Evolutionary conservation across 257 asterid species (phyloP), one percentile per base, ranked within the genome.

Genomic region (Forsythia suspensa): DNA sequence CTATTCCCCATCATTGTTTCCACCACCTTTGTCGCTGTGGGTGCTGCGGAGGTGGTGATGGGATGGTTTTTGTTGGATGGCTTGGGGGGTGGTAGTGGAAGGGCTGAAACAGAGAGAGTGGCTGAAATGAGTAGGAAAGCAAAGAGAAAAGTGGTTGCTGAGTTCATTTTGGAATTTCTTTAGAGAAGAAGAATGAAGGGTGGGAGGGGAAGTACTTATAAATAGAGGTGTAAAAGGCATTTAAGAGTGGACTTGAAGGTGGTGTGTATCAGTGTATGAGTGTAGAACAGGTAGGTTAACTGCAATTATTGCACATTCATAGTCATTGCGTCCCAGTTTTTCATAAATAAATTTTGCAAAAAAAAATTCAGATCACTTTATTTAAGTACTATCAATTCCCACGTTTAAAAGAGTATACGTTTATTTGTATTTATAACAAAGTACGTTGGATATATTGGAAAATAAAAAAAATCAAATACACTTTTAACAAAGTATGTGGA

Each of bases 81-180:
- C n/a, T 24, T 59, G 5, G 24, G 8, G 21, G 15, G 67, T 8
- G 89, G 4, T 52, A 70, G 78, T 76, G 71, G 3, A 87, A 83
- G 69, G 84, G 21, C 34, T 0, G 91, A 85, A 41, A 79, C 39
- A 78, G 92, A 42, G 75, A 70, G 11, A 65, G 86, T 34, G 69
- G 88, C 76, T 4, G 88, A 40, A 78, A 82, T 8, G 48, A 90
- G 80, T 34, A 84, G 63, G 61, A 90, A 40, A 15, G 84, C 80
- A 6, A 80, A 24, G 78, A 81, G 48, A 46, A 73, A 15, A 59
- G 76, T 77, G 34, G 82, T 44, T 72, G 21, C 52, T 84, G 59
- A 69, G 73, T 77, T 89, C 94, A 91, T 91, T 16, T 38, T 67
- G 78, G 57, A 70, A 59, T 51, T 18, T 41, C 18, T 44, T 39